Percentiles rank a stretch among this genome's conserved stretches.
Conservation (phyloP, 2,329 filamentous ascomycete species). For the Monosporascus sp. region DNA sequence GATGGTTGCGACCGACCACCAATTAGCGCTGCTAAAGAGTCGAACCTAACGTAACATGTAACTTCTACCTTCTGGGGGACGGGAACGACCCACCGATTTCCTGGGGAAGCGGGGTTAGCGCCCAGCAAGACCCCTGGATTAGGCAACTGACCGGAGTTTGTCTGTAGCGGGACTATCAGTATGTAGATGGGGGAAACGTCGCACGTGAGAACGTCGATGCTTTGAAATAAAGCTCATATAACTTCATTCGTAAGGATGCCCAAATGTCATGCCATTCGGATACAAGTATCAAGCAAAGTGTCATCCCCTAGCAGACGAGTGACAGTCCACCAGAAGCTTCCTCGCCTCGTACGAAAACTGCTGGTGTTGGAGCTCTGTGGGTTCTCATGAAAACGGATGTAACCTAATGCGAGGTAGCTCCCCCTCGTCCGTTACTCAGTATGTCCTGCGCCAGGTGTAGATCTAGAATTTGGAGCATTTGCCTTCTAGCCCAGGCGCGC, state of each 20-base stretch:
- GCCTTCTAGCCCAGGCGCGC: slow-evolving; percentile 10
- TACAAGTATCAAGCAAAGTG: neutral
- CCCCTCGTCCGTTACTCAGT: neutral
- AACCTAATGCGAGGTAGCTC: neutral
- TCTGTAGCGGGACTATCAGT: neutral
- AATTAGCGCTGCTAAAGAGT: no score
- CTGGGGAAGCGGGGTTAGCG: slow-evolving; percentile 15
- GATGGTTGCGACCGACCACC: no score
- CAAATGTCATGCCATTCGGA: no score
- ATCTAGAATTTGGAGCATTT: neutral
- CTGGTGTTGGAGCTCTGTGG: no score
- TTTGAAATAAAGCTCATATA: no score
- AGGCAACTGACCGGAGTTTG: neutral
- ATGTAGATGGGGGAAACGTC: no score
- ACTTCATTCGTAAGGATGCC: no score
- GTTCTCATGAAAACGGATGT: neutral
- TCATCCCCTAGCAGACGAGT: neutral
- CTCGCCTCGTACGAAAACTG: no score
- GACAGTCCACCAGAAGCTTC: neutral
- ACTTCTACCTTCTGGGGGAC: neutral
- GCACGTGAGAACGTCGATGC: no score
- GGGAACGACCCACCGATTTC: slow-evolving; percentile 4
- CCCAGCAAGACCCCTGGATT: slow-evolving; percentile 1
- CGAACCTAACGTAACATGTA: neutral
- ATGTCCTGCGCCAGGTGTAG: neutral